A percentile compares a stretch with the other conserved stretches of the same genome.
phyloP scores from a whole-genome alignment of 208 protist species.

The Naegleria lovaniensis region DNA sequence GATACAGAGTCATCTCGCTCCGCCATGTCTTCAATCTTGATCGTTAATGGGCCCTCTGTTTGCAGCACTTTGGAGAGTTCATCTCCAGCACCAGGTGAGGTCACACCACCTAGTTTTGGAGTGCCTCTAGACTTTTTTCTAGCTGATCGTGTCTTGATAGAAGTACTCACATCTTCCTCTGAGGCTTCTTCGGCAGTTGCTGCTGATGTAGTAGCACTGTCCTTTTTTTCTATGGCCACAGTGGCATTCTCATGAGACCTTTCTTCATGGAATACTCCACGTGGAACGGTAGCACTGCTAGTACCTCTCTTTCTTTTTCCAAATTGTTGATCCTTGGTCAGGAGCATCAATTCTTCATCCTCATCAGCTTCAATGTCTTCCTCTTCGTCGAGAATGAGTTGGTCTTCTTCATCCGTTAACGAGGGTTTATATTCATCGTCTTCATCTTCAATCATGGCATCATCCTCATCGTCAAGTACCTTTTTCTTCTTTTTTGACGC shows the following conservation, averaged over 20 bases:
- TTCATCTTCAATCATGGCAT: background rate
- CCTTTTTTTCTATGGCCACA: background rate
- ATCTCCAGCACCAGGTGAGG: background rate
- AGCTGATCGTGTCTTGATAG: background rate
- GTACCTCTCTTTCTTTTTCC: background rate
- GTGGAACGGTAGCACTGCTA: background rate
- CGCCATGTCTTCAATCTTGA: background rate
- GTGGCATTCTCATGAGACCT: no score
- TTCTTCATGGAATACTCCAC: background rate
- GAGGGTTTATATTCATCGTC: background rate
- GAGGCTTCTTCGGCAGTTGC: background rate
- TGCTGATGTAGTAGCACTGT: background rate
- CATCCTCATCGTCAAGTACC: background rate
- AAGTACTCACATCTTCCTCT: background rate
- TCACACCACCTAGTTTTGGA: background rate
- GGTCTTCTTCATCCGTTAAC: background rate
- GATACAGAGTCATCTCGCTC: no score
- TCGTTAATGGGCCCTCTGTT: background rate
- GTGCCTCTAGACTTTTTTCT: background rate
- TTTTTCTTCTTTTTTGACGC: background rate
- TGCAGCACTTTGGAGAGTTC: background rate
- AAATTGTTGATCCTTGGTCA: background rate
- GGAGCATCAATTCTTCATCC: background rate
- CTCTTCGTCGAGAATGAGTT: background rate
- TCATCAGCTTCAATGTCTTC: background rate